phyloP scores from a whole-genome alignment of 371 early-diverging fungal species.

The Mucor irregularis region DNA sequence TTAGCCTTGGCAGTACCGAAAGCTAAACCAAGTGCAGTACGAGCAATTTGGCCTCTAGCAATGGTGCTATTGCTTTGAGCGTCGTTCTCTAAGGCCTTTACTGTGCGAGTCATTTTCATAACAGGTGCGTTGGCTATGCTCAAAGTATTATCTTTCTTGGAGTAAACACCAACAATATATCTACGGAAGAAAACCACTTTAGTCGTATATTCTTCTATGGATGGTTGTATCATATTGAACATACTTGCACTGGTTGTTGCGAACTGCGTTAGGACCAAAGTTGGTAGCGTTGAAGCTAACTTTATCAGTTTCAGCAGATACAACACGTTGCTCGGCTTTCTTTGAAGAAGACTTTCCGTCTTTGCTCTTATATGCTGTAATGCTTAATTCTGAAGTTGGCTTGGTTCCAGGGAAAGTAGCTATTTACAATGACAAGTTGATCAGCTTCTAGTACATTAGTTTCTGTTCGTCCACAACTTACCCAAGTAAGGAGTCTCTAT shows the following conservation, averaged over 20 bases:
- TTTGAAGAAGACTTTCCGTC: conserved; percentile 12
- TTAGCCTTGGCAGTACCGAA: conserved; percentile 90
- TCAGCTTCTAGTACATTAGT: too few relatives aligned
- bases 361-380: conserved; percentile 28
- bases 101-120: conserved; percentile 63
- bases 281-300: conserved; percentile 71
- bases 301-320: conserved; percentile 73
- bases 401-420: conserved; percentile 49
- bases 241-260: conserved; percentile 55
- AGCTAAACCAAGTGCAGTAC: conserved; percentile 81
- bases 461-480: too few relatives aligned
- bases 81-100: conserved; percentile 59
- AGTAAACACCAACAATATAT: conserved; percentile 79
- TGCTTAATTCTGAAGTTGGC: conserved; percentile 32
- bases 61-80: background rate
- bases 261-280: conserved; percentile 58
- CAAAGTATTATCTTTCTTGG: conserved; percentile 63
- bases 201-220: too few relatives aligned
- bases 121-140: conserved; percentile 68
- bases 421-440: too few relatives aligned
- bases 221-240: background rate
- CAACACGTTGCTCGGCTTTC: conserved; percentile 35
- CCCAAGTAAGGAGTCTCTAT: conserved; percentile 39
- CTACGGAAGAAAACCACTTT: conserved; percentile 35
- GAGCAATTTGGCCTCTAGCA: conserved; percentile 43